A percentile compares a stretch with the other conserved stretches of the same genome.
These are phyloP conservation scores for Apiospora phragmitis DNA, from an alignment of 2,329 filamentous ascomycete species.

Conservation along the genomic window DNA sequence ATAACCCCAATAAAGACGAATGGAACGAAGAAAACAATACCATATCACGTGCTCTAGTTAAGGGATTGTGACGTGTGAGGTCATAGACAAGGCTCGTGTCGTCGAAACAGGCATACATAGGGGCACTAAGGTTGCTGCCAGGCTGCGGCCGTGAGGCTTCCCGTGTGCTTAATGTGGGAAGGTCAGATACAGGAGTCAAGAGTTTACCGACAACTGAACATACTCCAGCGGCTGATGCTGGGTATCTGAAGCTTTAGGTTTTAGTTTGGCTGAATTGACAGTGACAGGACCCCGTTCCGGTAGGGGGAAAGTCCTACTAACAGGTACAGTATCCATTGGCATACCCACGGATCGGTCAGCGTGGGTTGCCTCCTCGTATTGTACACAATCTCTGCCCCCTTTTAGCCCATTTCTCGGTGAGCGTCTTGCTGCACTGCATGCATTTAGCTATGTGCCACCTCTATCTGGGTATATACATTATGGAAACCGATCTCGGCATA, in stretches of 20 bases:
- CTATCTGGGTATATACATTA: background rate
- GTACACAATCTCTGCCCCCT: background rate
- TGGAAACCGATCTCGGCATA: too few species aligned
- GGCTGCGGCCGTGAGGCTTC: background rate
- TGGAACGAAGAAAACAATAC: background rate
- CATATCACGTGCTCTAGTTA: background rate
- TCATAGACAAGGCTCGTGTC: background rate
- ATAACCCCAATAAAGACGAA: background rate
- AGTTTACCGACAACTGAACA: background rate
- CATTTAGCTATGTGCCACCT: too few species aligned
- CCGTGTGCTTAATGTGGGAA: background rate
- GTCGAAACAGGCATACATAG: background rate
- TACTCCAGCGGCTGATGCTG: background rate
- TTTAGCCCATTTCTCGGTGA: background rate
- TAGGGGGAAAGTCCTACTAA: background rate
- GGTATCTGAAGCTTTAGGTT: constrained; percentile 1
- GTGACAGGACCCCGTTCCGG: background rate
- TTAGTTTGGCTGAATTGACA: constrained; percentile 6
- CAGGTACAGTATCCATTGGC: background rate
- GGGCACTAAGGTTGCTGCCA: background rate
- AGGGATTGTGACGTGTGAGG: background rate
- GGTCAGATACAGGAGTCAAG: background rate
- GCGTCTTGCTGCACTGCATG: background rate
- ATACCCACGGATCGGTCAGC: constrained; percentile 3
- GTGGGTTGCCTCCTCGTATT: constrained; percentile 1